Evolutionary conservation across 2,329 filamentous ascomycete genomes (phyloP).

Genomic region (Colletotrichum eremochloae): DNA sequence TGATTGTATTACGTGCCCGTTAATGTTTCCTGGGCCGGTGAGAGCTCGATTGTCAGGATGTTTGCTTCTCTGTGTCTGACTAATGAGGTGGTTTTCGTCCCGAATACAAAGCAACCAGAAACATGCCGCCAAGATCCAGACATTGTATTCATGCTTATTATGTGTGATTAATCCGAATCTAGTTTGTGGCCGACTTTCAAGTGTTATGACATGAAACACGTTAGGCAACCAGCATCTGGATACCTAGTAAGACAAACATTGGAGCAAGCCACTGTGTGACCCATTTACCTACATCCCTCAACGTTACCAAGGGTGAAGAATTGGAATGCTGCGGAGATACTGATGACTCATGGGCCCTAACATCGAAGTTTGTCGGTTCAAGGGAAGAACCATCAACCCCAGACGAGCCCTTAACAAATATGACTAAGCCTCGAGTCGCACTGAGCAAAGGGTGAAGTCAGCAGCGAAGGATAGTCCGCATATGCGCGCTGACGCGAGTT

Average conservation of each 20-base stretch:
- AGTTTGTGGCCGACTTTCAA: background rate
- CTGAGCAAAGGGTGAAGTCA: background rate
- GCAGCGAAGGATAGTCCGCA: conserved; percentile 17
- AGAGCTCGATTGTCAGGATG: too few relatives aligned
- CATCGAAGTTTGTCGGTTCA: background rate
- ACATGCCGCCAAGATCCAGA: background rate
- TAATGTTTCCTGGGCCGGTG: background rate
- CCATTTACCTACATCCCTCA: background rate
- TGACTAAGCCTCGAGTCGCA: conserved; percentile 21
- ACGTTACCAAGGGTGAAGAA: background rate
- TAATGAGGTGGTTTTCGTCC: background rate
- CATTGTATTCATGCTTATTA: too few relatives aligned
- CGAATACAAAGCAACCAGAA: background rate
- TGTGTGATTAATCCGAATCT: background rate
- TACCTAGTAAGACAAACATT: background rate
- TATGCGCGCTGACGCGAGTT: conserved; percentile 1
- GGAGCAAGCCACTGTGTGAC: background rate
- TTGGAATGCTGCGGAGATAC: background rate
- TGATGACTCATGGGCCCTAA: background rate
- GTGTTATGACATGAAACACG: background rate
- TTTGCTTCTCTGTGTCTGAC: background rate
- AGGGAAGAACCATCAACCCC: conserved; percentile 1
- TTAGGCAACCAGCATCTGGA: background rate
- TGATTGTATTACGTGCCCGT: background rate
- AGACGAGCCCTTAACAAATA: background rate